phyloP scores from a whole-genome alignment of 768 basidiomycete species.

The Aureoboletus auriporus region DNA sequence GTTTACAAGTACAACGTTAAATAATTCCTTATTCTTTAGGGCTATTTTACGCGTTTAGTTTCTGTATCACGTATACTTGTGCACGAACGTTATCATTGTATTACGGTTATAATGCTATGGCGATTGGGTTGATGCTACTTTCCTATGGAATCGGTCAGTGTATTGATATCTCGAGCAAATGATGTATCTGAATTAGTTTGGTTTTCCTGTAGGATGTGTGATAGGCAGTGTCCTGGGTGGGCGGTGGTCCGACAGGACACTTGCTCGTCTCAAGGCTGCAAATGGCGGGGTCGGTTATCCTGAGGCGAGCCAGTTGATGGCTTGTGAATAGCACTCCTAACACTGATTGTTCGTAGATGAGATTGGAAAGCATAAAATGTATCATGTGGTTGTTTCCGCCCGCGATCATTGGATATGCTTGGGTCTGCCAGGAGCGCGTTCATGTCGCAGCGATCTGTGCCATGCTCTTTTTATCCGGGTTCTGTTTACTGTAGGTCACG shows the following conservation, averaged over 20 bases:
- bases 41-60: slow-evolving; percentile 66
- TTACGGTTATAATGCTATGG: slow-evolving; percentile 68
- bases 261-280: slow-evolving; percentile 40
- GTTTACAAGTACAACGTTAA: background rate
- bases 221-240: slow-evolving; percentile 58
- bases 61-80: slow-evolving; percentile 69
- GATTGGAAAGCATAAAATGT: slow-evolving; percentile 59
- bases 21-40: slow-evolving; percentile 35
- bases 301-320: slow-evolving; percentile 46
- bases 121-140: slow-evolving; percentile 75
- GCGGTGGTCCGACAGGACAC: slow-evolving; percentile 52
- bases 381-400: slow-evolving; percentile 54
- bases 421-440: slow-evolving; percentile 63
- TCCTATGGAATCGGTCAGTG: slow-evolving; percentile 63
- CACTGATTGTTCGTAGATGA: slow-evolving; percentile 47
- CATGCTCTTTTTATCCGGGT: slow-evolving; percentile 70
- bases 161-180: background rate
- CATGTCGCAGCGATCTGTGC: slow-evolving; percentile 70
- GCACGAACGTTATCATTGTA: slow-evolving; percentile 62
- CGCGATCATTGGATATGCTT: slow-evolving; percentile 66
- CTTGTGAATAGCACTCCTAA: background rate
- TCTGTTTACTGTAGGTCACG: slow-evolving; percentile 61
- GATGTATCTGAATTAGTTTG: background rate
- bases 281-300: slow-evolving; percentile 53
- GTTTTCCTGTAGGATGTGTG: slow-evolving; percentile 36